These are phyloP conservation scores for Astrothelium macrocarpum DNA, from an alignment of 495 filamentous ascomycete species.

Conservation along the genomic window DNA sequence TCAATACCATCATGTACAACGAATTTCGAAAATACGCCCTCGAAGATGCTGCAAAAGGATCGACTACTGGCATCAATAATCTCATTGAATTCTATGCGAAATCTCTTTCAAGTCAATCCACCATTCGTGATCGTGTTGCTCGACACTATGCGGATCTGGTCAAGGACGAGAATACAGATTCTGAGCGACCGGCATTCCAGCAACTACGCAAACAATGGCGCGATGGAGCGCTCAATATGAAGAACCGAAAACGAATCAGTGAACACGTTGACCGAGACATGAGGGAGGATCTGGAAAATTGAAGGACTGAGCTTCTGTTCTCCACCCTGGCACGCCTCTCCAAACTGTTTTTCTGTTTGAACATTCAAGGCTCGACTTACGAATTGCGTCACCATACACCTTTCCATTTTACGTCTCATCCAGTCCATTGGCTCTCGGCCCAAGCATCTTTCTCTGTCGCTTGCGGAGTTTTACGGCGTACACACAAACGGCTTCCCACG, in stretches of 20 bases:
- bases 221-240: constrained; percentile 45
- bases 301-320: constrained; percentile 1
- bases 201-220: constrained; percentile 42
- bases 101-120: constrained; percentile 40
- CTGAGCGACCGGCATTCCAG: constrained; percentile 39
- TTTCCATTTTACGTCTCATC: not conserved
- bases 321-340: not conserved
- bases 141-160: constrained; percentile 46
- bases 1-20: constrained; percentile 69
- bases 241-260: constrained; percentile 48
- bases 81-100: constrained; percentile 52
- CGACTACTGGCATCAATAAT: constrained; percentile 43
- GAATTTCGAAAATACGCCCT: constrained; percentile 65
- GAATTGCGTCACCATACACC: not conserved
- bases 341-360: not conserved
- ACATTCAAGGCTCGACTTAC: not conserved
- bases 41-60: constrained; percentile 49
- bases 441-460: not conserved
- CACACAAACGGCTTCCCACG: not conserved
- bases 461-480: not conserved
- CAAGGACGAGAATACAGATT: constrained; percentile 29
- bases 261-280: constrained; percentile 35
- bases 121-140: constrained; percentile 43
- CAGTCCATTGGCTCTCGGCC: not conserved
- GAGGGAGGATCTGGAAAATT: constrained; percentile 38